phyloP scores from a whole-genome alignment of 2,329 filamentous ascomycete genomes.

The Pseudocercospora fijiensis region DNA sequence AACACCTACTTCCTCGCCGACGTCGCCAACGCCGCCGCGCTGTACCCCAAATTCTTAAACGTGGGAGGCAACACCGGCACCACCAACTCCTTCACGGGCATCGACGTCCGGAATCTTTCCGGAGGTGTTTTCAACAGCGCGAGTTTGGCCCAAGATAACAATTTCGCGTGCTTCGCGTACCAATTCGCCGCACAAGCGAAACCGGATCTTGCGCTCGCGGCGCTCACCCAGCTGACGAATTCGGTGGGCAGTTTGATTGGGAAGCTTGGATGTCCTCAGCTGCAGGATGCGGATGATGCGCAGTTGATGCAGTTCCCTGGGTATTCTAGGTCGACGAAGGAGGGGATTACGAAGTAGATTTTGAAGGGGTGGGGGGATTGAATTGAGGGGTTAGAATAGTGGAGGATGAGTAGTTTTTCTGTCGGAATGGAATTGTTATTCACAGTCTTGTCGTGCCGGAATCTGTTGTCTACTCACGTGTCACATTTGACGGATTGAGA shows the following conservation, averaged over 20 bases:
- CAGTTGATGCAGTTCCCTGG: slow-evolving; percentile 19
- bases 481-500: too few relatives aligned
- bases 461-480: too few relatives aligned
- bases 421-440: too few relatives aligned
- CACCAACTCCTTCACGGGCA: slow-evolving; percentile 37
- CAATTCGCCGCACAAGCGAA: slow-evolving; percentile 19
- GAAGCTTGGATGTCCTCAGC: slow-evolving; percentile 12
- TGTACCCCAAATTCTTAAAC: slow-evolving; percentile 34
- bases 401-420: too few relatives aligned
- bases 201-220: slow-evolving; percentile 14
- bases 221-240: slow-evolving; percentile 15
- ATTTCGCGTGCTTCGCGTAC: slow-evolving; percentile 46
- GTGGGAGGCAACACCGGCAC: slow-evolving; percentile 41
- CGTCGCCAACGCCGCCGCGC: slow-evolving; percentile 15
- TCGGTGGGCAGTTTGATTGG: slow-evolving; percentile 3
- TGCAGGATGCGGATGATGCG: slow-evolving; percentile 7
- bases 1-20: slow-evolving; percentile 32
- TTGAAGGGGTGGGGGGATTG: background rate
- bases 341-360: slow-evolving; percentile 15
- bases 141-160: slow-evolving; percentile 42
- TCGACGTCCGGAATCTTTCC: slow-evolving; percentile 40
- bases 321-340: slow-evolving; percentile 14
- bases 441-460: background rate
- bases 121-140: slow-evolving; percentile 45
- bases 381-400: background rate